These are phyloP conservation scores for Trifolium subterraneum DNA, from an alignment of 306 rosid species.

Conservation along the genomic window DNA sequence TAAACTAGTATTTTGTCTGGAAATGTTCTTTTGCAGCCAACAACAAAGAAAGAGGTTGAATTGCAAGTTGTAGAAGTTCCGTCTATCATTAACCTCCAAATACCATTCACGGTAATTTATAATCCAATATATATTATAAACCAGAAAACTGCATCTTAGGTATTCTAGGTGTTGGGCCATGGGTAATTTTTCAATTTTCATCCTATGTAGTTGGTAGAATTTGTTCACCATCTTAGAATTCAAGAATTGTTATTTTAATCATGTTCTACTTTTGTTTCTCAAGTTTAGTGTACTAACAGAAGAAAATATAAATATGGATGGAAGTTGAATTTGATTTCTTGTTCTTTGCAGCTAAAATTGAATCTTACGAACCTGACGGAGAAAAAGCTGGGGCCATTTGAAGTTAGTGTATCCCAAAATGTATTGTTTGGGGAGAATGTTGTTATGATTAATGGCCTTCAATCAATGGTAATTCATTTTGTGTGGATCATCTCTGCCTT, in stretches of 20 bases:
- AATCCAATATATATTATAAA: slow-evolving; percentile 32
- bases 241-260: slow-evolving; percentile 22
- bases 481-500: slow-evolving; percentile 34
- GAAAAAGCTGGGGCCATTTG: slow-evolving; percentile 85
- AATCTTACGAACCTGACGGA: slow-evolving; percentile 77
- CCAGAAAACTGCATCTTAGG: slow-evolving; percentile 34
- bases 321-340: slow-evolving; percentile 47
- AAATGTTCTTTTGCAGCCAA: slow-evolving; percentile 68
- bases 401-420: slow-evolving; percentile 68
- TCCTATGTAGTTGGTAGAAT: slow-evolving; percentile 35
- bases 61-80: slow-evolving; percentile 78
- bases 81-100: slow-evolving; percentile 72
- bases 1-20: slow-evolving; percentile 30
- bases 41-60: slow-evolving; percentile 83
- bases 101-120: slow-evolving; percentile 74
- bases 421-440: slow-evolving; percentile 61
- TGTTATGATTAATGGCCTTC: slow-evolving; percentile 84
- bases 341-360: slow-evolving; percentile 70
- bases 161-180: slow-evolving; percentile 22
- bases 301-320: slow-evolving; percentile 34
- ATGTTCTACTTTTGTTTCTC: slow-evolving; percentile 32
- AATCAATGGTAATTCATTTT: slow-evolving; percentile 67
- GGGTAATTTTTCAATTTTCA: slow-evolving; percentile 30
- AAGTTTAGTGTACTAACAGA: background rate
- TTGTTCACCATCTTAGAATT: slow-evolving; percentile 23